These are phyloP conservation scores for Emergomyces orientalis DNA, from an alignment of 2,329 filamentous ascomycete species.

Conservation along the genomic window DNA sequence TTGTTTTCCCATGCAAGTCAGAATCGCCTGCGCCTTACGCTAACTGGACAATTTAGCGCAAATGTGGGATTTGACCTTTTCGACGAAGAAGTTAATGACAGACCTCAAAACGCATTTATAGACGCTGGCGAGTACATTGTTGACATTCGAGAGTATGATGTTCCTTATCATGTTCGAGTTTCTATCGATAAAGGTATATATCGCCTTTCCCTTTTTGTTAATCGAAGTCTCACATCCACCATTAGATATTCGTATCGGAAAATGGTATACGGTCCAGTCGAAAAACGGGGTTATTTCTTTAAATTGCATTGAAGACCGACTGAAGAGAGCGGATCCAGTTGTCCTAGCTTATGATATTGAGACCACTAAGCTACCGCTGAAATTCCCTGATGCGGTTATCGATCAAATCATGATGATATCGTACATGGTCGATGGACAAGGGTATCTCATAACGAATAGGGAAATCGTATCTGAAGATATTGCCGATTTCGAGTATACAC, in stretches of 20 bases:
- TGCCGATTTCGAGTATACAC: conserved; percentile 94
- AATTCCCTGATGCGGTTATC: conserved; percentile 88
- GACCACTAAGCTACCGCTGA: conserved; percentile 87
- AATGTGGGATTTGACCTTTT: conserved; percentile 88
- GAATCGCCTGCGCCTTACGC: background rate
- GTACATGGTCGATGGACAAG: conserved; percentile 99
- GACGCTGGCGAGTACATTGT: conserved; percentile 96
- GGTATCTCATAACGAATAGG: conserved; percentile 94
- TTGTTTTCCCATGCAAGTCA: conserved; percentile 8
- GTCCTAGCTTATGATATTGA: conserved; percentile 99
- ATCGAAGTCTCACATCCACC: conserved; percentile 18
- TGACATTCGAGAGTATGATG: conserved; percentile 98
- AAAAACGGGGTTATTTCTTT: conserved; percentile 85
- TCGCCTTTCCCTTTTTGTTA: background rate
- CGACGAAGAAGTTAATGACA: conserved; percentile 78
- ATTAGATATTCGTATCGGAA: conserved; percentile 84
- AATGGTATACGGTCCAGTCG: conserved; percentile 92
- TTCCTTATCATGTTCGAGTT: conserved; percentile 97
- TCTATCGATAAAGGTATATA: conserved; percentile 78
- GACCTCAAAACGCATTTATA: conserved; percentile 65
- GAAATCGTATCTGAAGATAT: conserved; percentile 98
- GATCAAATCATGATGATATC: conserved; percentile 99
- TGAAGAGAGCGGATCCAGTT: conserved; percentile 89
- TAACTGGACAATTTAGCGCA: conserved; percentile 43
- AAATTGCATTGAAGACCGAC: conserved; percentile 72